Evolutionary conservation across 768 basidiomycete genomes (phyloP), one percentile per base, ranked within the genome.

Genomic region (Suillus brevipes): DNA sequence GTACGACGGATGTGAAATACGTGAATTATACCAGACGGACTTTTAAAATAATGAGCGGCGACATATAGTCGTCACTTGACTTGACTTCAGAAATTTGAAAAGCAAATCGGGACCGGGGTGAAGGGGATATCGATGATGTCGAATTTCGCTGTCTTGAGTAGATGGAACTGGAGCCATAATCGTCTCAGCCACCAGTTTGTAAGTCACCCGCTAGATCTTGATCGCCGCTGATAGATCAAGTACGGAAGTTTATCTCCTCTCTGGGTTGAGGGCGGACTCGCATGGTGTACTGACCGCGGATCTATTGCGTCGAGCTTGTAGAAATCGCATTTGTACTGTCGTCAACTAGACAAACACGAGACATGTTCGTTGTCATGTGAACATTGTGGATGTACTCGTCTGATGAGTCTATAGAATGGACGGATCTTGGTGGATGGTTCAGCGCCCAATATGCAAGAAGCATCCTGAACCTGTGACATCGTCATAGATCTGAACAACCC

Each of bases 1-100:
- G 47, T 50, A 28, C 28, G 50, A 13, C 1, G n/a, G 0, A 23
- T 23, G 16, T 50, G 50, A 49, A 49, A 28, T 28, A 50, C 14
- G 25, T 50, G 50, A 31, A 31, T 18, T 87, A 88, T 73, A 77
- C 63, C 75, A 85, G 37, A 78, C 86, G 14, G 77, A 80, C 55
- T 85, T 82, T 74, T 0, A 52, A 52, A 52, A 52, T 52, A 31
- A 28, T 18, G 50, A 52, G 50, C 50, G 81, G 74, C 67, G 87
- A 87, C 7, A 78, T 77, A 50, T n/a, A n/a, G 73, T 49, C 47
- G 23, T 49, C 47, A 47, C 45, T 49, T 25, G 23, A 14, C 23
- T 50, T 50, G 49, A n/a, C n/a, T n/a, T 56, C 73, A 81, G 37
- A 64, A 88, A 76, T 6, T 79, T 85, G 34, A 31, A 80, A 75